phyloP scores from a whole-genome alignment of 495 filamentous ascomycete genomes.

The Podospora sp. region DNA sequence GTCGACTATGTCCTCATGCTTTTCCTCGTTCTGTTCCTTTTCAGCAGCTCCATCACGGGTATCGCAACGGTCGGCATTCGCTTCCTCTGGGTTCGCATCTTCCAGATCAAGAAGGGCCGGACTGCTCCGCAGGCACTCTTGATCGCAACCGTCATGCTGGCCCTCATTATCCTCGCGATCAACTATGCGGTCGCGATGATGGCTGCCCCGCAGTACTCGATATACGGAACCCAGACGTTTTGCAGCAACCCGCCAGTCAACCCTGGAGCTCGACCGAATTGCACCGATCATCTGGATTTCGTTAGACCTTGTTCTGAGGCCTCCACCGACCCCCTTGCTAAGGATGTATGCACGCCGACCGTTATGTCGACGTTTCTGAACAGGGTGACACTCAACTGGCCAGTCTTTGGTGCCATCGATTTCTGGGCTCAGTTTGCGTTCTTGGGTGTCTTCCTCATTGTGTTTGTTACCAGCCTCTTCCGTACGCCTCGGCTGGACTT shows the following conservation, averaged over 20 bases:
- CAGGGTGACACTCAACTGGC: slow-evolving; percentile 90
- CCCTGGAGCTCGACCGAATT: slow-evolving; percentile 71
- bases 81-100: slow-evolving; percentile 91
- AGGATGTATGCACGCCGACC: slow-evolving; percentile 82
- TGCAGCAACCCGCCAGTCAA: slow-evolving; percentile 66
- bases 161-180: slow-evolving; percentile 82
- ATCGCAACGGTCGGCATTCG: slow-evolving; percentile 86
- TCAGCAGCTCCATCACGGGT: slow-evolving; percentile 81
- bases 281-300: slow-evolving; percentile 67
- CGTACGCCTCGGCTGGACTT: slow-evolving; percentile 76
- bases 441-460: slow-evolving; percentile 76
- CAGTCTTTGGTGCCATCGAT: slow-evolving; percentile 87
- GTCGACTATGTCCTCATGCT: slow-evolving; percentile 90
- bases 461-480: slow-evolving; percentile 75
- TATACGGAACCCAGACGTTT: slow-evolving; percentile 92
- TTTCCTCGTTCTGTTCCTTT: slow-evolving; percentile 79
- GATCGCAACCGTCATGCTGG: slow-evolving; percentile 85
- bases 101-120: slow-evolving; percentile 84
- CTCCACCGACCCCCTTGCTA: slow-evolving; percentile 61
- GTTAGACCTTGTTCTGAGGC: slow-evolving; percentile 81
- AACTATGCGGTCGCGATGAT: slow-evolving; percentile 92
- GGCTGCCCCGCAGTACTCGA: slow-evolving; percentile 90
- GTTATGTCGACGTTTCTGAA: slow-evolving; percentile 92
- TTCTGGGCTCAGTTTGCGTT: slow-evolving; percentile 97
- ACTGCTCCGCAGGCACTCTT: slow-evolving; percentile 93